Evolutionary conservation across 768 basidiomycete genomes (phyloP).

Genomic region (Coprinopsis cinerea): DNA sequence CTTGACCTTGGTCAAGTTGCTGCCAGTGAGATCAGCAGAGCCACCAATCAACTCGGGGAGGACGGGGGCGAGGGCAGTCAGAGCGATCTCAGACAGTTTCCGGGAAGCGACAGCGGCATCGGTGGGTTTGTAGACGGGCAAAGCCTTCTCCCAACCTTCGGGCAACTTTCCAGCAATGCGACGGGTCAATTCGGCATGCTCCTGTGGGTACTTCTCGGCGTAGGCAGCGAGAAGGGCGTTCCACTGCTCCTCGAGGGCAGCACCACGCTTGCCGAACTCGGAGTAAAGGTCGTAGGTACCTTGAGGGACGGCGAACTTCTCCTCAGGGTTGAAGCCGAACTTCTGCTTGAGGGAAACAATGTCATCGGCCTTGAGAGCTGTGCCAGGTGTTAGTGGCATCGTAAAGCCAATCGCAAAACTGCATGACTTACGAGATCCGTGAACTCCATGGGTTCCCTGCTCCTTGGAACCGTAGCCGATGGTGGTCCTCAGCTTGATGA

Average conservation of each 20-base stretch:
- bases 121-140: constrained; percentile 79
- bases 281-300: constrained; percentile 66
- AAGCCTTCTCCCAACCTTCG: constrained; percentile 75
- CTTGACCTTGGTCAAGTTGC: constrained; percentile 88
- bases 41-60: constrained; percentile 87
- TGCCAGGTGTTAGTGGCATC: constrained; percentile 1
- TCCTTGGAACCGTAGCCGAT: constrained; percentile 93
- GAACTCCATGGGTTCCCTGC: constrained; percentile 91
- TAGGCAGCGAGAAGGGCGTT: constrained; percentile 61
- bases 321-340: constrained; percentile 74
- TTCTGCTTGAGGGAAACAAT: constrained; percentile 77
- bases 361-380: constrained; percentile 91
- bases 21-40: constrained; percentile 88
- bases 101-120: constrained; percentile 88
- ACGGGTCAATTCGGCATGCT: constrained; percentile 81
- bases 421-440: constrained; percentile 77
- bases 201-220: constrained; percentile 70
- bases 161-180: constrained; percentile 82
- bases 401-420: background rate
- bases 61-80: constrained; percentile 65
- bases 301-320: constrained; percentile 73
- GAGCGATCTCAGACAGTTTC: constrained; percentile 87
- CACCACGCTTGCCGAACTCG: constrained; percentile 65
- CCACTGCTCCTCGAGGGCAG: constrained; percentile 72
- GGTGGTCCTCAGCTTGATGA: constrained; percentile 82